Evolutionary conservation across 192 early-diverging fungal genomes (phyloP).

Genomic region (Coemansia sp.): DNA sequence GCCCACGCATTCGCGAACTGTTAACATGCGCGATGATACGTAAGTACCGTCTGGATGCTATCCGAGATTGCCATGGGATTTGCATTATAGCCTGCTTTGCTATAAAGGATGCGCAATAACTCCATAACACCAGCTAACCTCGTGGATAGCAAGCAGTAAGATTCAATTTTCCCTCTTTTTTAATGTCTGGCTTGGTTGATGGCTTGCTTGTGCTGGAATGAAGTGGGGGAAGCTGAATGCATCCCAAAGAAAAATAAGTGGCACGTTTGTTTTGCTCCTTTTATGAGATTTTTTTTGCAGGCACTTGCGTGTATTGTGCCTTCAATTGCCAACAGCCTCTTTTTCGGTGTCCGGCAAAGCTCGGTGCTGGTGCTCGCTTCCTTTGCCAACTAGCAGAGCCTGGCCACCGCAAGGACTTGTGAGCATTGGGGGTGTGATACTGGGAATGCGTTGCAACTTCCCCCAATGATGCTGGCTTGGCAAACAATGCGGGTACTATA

Average conservation of each 20-base stretch:
- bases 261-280: slow-evolving; percentile 16
- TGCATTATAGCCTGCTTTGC: too few relatives aligned
- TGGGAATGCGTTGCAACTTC: too few relatives aligned
- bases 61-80: too few relatives aligned
- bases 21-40: slow-evolving; percentile 48
- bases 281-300: slow-evolving; percentile 12
- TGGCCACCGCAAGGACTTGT: too few relatives aligned
- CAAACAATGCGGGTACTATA: too few relatives aligned
- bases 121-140: too few relatives aligned
- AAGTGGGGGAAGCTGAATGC: too few relatives aligned
- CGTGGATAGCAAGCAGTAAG: slow-evolving; percentile 20
- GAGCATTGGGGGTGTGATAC: too few relatives aligned
- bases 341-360: background rate
- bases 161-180: slow-evolving; percentile 8
- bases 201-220: background rate
- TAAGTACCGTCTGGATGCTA: slow-evolving; percentile 21
- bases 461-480: too few relatives aligned
- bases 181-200: background rate
- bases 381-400: background rate
- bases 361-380: slow-evolving; percentile 2
- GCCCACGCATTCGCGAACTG: slow-evolving; percentile 42
- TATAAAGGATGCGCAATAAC: too few relatives aligned
- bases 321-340: slow-evolving; percentile 14
- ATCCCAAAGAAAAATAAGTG: background rate
- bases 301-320: slow-evolving; percentile 22